Conservation (phyloP, 1,284 basidiomycete genomes). For the Rhodotorula sp. region DNA sequence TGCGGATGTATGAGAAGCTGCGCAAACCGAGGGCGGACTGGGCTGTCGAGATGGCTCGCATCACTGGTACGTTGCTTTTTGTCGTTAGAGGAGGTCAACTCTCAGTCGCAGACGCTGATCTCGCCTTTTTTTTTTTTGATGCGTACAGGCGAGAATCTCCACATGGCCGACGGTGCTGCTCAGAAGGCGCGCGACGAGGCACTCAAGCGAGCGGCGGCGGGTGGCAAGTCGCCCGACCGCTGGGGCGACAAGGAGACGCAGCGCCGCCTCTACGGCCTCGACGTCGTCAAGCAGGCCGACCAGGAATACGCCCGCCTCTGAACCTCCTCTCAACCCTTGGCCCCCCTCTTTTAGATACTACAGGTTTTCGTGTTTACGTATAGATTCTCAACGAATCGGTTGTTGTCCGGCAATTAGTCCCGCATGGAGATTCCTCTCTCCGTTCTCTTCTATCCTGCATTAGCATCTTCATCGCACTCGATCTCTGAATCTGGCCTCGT, state of each 20-base stretch:
- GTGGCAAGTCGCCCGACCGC: constrained; percentile 15
- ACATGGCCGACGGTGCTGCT: constrained; percentile 45
- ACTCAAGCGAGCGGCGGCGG: constrained; percentile 22
- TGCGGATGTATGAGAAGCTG: constrained; percentile 48
- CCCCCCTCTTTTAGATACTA: neutral
- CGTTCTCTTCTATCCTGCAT: neutral
- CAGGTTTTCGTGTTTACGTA: neutral
- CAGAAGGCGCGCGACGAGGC: constrained; percentile 37
- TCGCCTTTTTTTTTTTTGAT: neutral
- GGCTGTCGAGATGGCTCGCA: constrained; percentile 49
- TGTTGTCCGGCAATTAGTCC: neutral
- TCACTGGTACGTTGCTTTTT: constrained; percentile 29
- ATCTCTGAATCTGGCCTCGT: neutral
- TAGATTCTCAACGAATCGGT: constrained; percentile 6
- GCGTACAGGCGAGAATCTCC: constrained; percentile 48
- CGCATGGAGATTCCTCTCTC: constrained; percentile 4
- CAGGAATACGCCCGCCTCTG: constrained; percentile 18
- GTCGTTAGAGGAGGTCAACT: neutral
- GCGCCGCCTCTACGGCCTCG: constrained; percentile 17
- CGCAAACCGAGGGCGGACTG: constrained; percentile 51
- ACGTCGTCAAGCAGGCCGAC: constrained; percentile 21
- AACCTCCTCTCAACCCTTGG: neutral
- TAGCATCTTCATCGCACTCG: neutral
- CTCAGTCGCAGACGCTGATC: neutral
- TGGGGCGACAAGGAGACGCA: constrained; percentile 31